Evolutionary conservation across 805 yeast genomes (phyloP), one percentile per base, ranked within the genome.

Genomic region (Wickerhamiella domercqiae): DNA sequence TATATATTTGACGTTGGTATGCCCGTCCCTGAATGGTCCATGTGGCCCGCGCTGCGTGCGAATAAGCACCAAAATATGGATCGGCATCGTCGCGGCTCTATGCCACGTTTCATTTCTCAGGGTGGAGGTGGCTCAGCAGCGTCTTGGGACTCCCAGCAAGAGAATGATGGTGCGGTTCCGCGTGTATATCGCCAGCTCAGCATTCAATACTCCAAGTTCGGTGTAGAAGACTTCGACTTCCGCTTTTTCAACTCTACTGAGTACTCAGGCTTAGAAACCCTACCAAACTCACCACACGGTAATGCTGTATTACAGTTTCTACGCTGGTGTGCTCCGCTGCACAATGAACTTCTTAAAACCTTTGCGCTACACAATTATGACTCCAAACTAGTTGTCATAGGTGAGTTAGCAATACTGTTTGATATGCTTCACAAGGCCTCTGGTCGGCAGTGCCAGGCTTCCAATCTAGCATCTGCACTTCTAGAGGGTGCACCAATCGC

Each of bases 161-260:
- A 9, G 11, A 24, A 13, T 24, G 33, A 53, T 39, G 61, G 68
- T 49, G 52, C 59, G 25, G 64, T 74, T 1, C 94, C 95, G 1
- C 75, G 76, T 37, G 79, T 86, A 25, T 87, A 78, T 59, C 63
- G 74, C 29, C 72, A 75, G 47, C 62, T 82, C 33, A 79, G 77
- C 42, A 80, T 87, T 38, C 69, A 77, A 30, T 87, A 86, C 56
- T 79, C 93, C 39, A 76, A 72, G 49, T 87, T 83, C 56, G 98
- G 98, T 20, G 84, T 90, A 21, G 83, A 78, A 47, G 95, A 84
- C 55, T 90, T 90, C 59, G 95, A 87, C 59, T 87, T 90, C 54
- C 75, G 71, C 38, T 78, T 75, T 49, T 87, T 78, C 62, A 87
- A 87, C 53, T 64, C 66, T 29, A 79, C 96, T 0, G 43, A 51